A percentile compares a stretch with the other conserved stretches of the same genome.
Evolutionary conservation across 2,329 filamentous ascomycete species (phyloP).

Genomic region (Monilinia polystroma): DNA sequence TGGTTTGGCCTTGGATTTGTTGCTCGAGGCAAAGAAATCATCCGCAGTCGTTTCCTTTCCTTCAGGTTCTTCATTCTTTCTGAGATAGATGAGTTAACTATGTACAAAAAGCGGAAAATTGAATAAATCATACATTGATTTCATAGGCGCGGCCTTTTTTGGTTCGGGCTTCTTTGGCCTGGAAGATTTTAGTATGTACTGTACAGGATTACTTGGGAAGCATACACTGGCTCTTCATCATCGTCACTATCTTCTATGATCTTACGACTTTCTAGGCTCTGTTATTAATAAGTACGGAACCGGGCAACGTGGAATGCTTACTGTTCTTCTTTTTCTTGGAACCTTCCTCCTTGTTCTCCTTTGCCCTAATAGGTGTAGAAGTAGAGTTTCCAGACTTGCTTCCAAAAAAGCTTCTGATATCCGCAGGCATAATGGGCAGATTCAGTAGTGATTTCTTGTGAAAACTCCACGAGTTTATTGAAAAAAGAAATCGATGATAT

Average conservation of each 20-base stretch:
- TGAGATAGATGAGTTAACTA: slow-evolving; percentile 22
- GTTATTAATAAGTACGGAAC: slow-evolving; percentile 24
- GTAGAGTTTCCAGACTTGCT: slow-evolving; percentile 56
- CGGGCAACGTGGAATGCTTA: slow-evolving; percentile 24
- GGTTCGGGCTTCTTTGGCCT: slow-evolving; percentile 48
- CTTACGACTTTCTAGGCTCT: slow-evolving; percentile 55
- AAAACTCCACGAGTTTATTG: background rate
- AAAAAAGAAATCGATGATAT: background rate
- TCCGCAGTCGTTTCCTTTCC: slow-evolving; percentile 39
- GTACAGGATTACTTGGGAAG: slow-evolving; percentile 21
- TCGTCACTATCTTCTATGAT: slow-evolving; percentile 81
- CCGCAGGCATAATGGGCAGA: slow-evolving; percentile 67
- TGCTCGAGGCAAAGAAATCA: slow-evolving; percentile 41
- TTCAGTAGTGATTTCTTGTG: background rate
- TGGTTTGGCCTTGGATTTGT: slow-evolving; percentile 36
- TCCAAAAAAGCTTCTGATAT: slow-evolving; percentile 90
- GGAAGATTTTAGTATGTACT: slow-evolving; percentile 30
- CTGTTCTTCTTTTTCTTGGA: slow-evolving; percentile 40
- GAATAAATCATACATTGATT: slow-evolving; percentile 48
- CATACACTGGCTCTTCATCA: slow-evolving; percentile 54
- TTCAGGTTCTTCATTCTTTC: slow-evolving; percentile 38
- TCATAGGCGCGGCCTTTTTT: slow-evolving; percentile 60
- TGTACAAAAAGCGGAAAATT: background rate
- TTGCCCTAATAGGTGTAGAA: slow-evolving; percentile 50
- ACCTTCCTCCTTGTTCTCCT: slow-evolving; percentile 41